Conservation (phyloP, 1,284 basidiomycete species). For the Sphaerobolus stellatus region DNA sequence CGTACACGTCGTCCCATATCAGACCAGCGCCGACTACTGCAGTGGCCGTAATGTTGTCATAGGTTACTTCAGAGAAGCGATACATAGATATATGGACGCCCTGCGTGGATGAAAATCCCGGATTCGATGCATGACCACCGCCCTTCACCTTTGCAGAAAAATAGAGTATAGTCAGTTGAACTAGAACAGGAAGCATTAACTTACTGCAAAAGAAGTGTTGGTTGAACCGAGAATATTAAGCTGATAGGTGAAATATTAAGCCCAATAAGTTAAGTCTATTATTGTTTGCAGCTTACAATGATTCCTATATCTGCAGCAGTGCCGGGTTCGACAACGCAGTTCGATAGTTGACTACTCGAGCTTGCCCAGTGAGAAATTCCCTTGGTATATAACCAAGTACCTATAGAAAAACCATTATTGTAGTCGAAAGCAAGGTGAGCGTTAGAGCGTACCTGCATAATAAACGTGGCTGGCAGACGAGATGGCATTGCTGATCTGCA, state of each 20-base stretch:
- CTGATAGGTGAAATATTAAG: too few species aligned
- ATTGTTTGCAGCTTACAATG: neutral
- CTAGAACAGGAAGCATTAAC: too few species aligned
- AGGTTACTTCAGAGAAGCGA: slow-evolving; percentile 18
- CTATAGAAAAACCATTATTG: too few species aligned
- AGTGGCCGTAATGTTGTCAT: slow-evolving; percentile 11
- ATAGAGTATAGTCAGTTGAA: too few species aligned
- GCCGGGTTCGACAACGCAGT: neutral
- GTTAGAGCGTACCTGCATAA: too few species aligned
- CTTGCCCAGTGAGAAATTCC: neutral
- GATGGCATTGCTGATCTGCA: too few species aligned
- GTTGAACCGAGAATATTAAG: too few species aligned
- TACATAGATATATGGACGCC: slow-evolving; percentile 27
- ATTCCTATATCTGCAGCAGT: neutral
- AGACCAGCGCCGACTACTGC: slow-evolving; percentile 19
- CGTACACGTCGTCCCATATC: slow-evolving; percentile 26
- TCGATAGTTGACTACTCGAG: neutral
- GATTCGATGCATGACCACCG: slow-evolving; percentile 24
- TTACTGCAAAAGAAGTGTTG: neutral
- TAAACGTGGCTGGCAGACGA: too few species aligned
- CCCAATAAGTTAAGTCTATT: too few species aligned
- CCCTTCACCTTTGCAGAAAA: slow-evolving; percentile 23
- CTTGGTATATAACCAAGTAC: neutral
- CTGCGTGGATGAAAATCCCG: slow-evolving; percentile 21
- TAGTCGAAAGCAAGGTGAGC: too few species aligned